phyloP scores from a whole-genome alignment of 371 early-diverging fungal species.

The Apophysomyces variabilis region DNA sequence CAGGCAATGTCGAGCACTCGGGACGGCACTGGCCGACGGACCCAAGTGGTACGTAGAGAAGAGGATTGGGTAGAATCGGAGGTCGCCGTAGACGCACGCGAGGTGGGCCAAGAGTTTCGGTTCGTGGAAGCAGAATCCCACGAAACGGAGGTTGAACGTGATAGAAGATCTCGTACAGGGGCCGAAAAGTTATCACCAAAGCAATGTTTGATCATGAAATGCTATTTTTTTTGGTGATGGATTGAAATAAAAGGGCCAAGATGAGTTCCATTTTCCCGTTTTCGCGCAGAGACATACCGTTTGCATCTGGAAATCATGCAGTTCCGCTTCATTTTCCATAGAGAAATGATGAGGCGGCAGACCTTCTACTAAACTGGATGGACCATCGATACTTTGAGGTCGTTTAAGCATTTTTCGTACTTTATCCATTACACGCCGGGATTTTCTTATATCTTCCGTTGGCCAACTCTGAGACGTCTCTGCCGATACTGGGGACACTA shows the following conservation, averaged over 20 bases:
- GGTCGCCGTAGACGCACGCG: conserved; percentile 5
- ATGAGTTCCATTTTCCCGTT: too few species aligned
- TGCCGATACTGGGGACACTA: background rate
- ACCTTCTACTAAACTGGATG: background rate
- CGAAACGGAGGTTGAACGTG: conserved; percentile 12
- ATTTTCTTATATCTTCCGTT: background rate
- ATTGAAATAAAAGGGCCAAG: too few species aligned
- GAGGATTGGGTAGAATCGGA: conserved; percentile 10
- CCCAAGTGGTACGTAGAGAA: conserved; percentile 1
- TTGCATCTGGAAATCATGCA: conserved; percentile 41
- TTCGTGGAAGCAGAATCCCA: conserved; percentile 11
- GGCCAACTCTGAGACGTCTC: background rate
- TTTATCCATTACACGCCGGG: background rate
- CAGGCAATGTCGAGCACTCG: conserved; percentile 48
- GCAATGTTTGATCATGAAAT: conserved; percentile 44
- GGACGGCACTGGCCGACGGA: conserved; percentile 16
- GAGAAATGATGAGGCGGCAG: background rate
- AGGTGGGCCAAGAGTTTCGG: conserved; percentile 17
- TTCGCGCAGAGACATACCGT: conserved; percentile 18
- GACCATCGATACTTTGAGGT: background rate
- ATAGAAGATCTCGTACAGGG: conserved; percentile 45
- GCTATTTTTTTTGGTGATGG: conserved; percentile 19
- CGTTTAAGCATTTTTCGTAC: conserved; percentile 4
- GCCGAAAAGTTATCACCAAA: conserved; percentile 44
- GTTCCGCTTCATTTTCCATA: conserved; percentile 30